These are phyloP conservation scores for Stachybotrys chlorohalonatus DNA, from an alignment of 2,329 filamentous ascomycete genomes.

Conservation along the genomic window DNA sequence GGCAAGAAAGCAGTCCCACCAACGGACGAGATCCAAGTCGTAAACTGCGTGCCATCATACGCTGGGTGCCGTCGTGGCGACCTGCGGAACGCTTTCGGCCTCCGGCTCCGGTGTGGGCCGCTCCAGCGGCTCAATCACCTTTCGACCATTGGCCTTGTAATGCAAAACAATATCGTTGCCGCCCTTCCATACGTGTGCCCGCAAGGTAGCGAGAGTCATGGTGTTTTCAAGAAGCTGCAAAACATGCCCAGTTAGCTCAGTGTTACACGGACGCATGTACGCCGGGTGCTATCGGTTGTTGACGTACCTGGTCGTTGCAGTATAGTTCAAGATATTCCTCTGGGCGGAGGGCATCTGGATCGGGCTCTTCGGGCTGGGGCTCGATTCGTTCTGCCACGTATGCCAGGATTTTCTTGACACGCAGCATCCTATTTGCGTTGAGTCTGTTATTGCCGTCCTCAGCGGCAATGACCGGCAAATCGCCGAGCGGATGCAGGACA, in stretches of 20 bases:
- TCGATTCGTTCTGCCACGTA: conserved; percentile 94
- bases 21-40: no score
- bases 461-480: conserved; percentile 64
- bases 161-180: conserved; percentile 86
- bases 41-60: neutral
- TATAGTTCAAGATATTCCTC: conserved; percentile 94
- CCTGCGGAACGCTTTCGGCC: neutral
- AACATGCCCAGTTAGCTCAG: conserved; percentile 5
- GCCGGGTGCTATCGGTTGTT: neutral
- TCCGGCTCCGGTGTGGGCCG: neutral
- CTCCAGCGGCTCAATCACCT: conserved; percentile 40
- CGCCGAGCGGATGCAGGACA: conserved; percentile 70
- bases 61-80: conserved; percentile 6
- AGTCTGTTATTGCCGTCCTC: conserved; percentile 79
- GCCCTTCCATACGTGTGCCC: conserved; percentile 88
- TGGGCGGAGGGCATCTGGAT: conserved; percentile 56
- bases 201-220: conserved; percentile 90
- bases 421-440: conserved; percentile 94
- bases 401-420: conserved; percentile 85
- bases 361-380: conserved; percentile 40
- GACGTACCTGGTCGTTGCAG: conserved; percentile 78
- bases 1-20: no score
- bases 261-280: neutral
- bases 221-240: conserved; percentile 58
- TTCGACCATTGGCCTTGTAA: conserved; percentile 88